A percentile compares a stretch with the other conserved stretches of the same genome.
Conservation (phyloP, 2,329 filamentous ascomycete genomes). For the Colletotrichum neosansevieriae region DNA sequence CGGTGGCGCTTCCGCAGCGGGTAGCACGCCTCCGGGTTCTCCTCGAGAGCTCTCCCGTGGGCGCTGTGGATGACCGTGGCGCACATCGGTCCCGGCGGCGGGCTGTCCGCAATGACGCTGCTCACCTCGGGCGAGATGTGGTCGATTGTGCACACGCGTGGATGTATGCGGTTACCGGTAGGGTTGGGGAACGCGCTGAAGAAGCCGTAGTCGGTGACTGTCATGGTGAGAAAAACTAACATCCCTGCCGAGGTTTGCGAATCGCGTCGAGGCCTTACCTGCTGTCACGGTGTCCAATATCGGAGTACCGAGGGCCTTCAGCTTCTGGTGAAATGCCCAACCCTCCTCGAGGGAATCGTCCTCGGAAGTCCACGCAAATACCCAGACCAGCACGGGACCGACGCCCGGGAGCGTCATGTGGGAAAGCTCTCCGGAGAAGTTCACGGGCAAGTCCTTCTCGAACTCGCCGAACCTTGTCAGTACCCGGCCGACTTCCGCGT, state of each 20-base stretch:
- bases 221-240: background rate
- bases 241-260: too few species aligned
- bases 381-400: slow-evolving; percentile 17
- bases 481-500: slow-evolving; percentile 45
- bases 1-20: slow-evolving; percentile 50
- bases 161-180: background rate
- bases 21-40: slow-evolving; percentile 29
- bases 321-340: slow-evolving; percentile 25
- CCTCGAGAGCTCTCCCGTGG: slow-evolving; percentile 19
- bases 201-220: slow-evolving; percentile 31
- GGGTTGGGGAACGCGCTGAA: slow-evolving; percentile 10
- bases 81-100: slow-evolving; percentile 14
- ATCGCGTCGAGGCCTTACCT: slow-evolving; percentile 1
- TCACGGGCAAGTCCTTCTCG: slow-evolving; percentile 45
- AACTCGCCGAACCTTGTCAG: slow-evolving; percentile 1
- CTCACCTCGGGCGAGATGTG: background rate
- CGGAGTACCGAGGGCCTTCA: slow-evolving; percentile 27
- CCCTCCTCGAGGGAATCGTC: slow-evolving; percentile 23
- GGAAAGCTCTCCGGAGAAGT: slow-evolving; percentile 28
- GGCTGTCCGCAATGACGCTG: slow-evolving; percentile 1
- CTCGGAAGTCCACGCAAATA: slow-evolving; percentile 29
- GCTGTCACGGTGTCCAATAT: slow-evolving; percentile 23
- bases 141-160: slow-evolving; percentile 16
- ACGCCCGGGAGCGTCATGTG: slow-evolving; percentile 26
- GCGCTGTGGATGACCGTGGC: slow-evolving; percentile 24